phyloP scores from a whole-genome alignment of 106 monocot genomes.

The Posidonia australis region DNA sequence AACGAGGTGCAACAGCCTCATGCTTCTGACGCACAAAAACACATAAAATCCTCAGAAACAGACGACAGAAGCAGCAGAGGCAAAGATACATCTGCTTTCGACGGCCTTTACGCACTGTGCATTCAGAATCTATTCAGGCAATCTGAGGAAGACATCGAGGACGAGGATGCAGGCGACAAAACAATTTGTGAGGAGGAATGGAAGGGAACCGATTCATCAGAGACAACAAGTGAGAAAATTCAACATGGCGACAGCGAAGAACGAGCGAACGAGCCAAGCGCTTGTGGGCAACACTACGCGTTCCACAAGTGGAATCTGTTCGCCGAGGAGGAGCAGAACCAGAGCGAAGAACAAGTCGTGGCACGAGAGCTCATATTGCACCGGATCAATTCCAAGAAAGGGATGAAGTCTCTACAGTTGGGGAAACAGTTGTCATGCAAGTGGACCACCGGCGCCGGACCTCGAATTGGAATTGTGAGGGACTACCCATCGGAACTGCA shows the following conservation, averaged over 20 bases:
- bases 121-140: slow-evolving; percentile 7
- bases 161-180: slow-evolving; percentile 9
- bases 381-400: slow-evolving; percentile 52
- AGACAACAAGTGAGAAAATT: not conserved
- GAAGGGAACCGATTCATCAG: not conserved
- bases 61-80: not conserved
- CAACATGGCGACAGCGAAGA: not conserved
- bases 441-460: slow-evolving; percentile 83
- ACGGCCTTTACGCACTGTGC: not conserved
- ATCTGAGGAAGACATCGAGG: slow-evolving; percentile 14
- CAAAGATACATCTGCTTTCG: slow-evolving; percentile 7
- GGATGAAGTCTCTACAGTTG: slow-evolving; percentile 46
- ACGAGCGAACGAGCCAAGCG: not conserved
- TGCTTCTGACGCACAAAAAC: not conserved
- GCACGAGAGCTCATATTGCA: slow-evolving; percentile 38
- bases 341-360: slow-evolving; percentile 11
- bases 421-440: slow-evolving; percentile 63
- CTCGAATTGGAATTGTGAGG: slow-evolving; percentile 64
- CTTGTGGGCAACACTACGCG: not conserved
- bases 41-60: not conserved
- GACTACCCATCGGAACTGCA: slow-evolving; percentile 63
- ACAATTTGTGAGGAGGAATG: not conserved
- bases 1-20: not conserved
- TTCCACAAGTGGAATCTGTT: slow-evolving; percentile 49
- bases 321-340: slow-evolving; percentile 11